Evolutionary conservation across 805 yeast species (phyloP).

Genomic region (Ogataea paradorogensis): DNA sequence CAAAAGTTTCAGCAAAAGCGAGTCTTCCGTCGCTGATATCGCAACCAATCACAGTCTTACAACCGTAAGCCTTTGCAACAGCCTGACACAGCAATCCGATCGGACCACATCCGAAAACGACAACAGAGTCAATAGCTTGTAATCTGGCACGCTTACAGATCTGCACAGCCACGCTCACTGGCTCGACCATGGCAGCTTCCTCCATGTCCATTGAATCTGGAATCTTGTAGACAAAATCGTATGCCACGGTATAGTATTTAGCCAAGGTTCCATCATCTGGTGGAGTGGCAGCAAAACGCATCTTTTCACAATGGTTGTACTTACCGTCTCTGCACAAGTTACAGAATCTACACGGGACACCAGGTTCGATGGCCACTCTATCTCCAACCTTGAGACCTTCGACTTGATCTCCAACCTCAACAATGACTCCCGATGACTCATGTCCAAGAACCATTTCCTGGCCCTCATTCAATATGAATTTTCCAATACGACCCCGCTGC

Average conservation of each 20-base stretch:
- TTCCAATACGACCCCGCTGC: conserved; percentile 37
- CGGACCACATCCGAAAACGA: conserved; percentile 87
- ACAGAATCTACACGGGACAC: conserved; percentile 74
- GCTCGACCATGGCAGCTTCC: conserved; percentile 86
- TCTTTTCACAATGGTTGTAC: conserved; percentile 82
- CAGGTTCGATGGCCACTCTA: conserved; percentile 86
- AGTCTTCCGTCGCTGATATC: conserved; percentile 70
- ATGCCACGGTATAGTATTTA: conserved; percentile 72
- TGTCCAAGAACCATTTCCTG: conserved; percentile 75
- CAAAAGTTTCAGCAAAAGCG: conserved; percentile 54
- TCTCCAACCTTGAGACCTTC: conserved; percentile 71
- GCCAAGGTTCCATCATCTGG: conserved; percentile 79
- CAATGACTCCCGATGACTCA: conserved; percentile 76
- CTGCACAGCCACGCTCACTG: conserved; percentile 83
- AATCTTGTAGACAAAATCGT: conserved; percentile 75
- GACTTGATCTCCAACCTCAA: conserved; percentile 65
- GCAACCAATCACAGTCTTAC: conserved; percentile 63
- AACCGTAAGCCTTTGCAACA: conserved; percentile 73
- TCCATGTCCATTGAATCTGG: conserved; percentile 77
- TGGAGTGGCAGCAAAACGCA: conserved; percentile 90
- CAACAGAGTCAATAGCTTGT: conserved; percentile 62
- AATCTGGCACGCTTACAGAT: conserved; percentile 62
- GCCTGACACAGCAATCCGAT: conserved; percentile 76
- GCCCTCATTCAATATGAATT: conserved; percentile 14
- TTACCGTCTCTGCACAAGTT: conserved; percentile 73